Evolutionary conservation across 768 basidiomycete species (phyloP), one percentile per base, ranked within the genome.

Genomic region (Neoboletus subvelutipes): DNA sequence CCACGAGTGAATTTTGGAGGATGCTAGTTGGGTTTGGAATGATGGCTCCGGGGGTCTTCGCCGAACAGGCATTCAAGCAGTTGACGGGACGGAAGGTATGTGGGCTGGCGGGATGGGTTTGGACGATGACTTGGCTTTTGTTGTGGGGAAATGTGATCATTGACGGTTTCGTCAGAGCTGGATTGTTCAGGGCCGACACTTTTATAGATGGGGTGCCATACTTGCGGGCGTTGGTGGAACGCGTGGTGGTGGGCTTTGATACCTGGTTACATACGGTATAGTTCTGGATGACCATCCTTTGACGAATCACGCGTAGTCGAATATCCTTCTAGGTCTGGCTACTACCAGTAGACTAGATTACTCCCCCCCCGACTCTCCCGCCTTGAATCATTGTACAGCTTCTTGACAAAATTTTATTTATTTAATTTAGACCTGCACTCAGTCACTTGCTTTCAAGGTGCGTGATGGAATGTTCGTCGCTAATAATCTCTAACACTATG

Each of bases 1-100:
- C 20, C 29, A 78, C 79, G n/a, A 71, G 75, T 0, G 83, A 83
- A 33, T 72, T 78, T 12, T 53, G 54, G 60, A 55, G 59, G 15
- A 71, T 82, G 20, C 65, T 72, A 0, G 78, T 77, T 1, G 83
- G 80, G 60, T 87, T 86, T 64, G 56, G 84, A 28, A 70, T 82
- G 66, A 83, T 79, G 72, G 85, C 78, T 6, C 56, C 79, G 1
- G 83, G 80, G 2, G 61, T 81, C 17, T 48, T 82, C 1, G 49
- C 80, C 12, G 86, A 87, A 63, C 64, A 11, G 22, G 56, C 2
- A 34, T 72, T 61, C 59, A 47, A 57, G 53, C 28, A 22, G 17
- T 22, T 58, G 8, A 73, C 68, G 0, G 71, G 73, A 5, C 52
- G 60, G 48, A 63, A 58, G 26, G 70, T 74, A 7, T 52, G 59